phyloP scores from a whole-genome alignment of 2,329 filamentous ascomycete genomes.

The Diaporthe sp. region DNA sequence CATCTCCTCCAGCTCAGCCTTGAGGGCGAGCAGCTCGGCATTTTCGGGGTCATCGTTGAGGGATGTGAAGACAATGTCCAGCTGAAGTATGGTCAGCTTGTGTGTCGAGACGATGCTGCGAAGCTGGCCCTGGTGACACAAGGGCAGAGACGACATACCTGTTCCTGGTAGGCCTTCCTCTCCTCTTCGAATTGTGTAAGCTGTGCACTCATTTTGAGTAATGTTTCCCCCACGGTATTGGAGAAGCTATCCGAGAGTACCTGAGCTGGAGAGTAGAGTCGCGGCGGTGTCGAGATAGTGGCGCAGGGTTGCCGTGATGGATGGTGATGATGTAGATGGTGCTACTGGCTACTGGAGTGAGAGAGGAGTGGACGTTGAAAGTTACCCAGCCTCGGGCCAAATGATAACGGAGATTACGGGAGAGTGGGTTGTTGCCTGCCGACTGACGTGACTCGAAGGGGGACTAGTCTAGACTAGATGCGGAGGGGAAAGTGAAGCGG shows the following conservation, averaged over 20 bases:
- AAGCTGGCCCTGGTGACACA: not conserved
- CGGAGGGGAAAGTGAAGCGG: not conserved
- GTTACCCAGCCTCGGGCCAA: not conserved
- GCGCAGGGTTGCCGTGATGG: not conserved
- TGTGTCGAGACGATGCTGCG: not conserved
- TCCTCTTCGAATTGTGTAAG: conserved; percentile 65
- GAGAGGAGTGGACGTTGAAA: conserved; percentile 14
- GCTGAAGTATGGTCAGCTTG: conserved; percentile 60
- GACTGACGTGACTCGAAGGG: not conserved
- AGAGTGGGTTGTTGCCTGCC: conserved; percentile 22
- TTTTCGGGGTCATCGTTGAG: conserved; percentile 87
- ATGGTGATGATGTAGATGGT: not conserved
- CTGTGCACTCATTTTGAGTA: conserved; percentile 55
- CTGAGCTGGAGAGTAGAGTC: conserved; percentile 19
- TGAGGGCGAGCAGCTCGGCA: conserved; percentile 81
- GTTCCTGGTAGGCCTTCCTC: conserved; percentile 68
- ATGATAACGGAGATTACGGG: conserved; percentile 25
- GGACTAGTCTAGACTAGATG: not conserved
- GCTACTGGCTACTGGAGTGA: not conserved
- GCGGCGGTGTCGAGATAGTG: not conserved
- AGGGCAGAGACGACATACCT: conserved; percentile 57
- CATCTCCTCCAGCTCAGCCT: conserved; percentile 85
- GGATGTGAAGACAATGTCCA: conserved; percentile 82
- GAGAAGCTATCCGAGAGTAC: conserved; percentile 27
- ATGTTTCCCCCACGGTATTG: not conserved